These are phyloP conservation scores for Zychaea mexicana DNA, from an alignment of 371 early-diverging fungal genomes.

Conservation along the genomic window DNA sequence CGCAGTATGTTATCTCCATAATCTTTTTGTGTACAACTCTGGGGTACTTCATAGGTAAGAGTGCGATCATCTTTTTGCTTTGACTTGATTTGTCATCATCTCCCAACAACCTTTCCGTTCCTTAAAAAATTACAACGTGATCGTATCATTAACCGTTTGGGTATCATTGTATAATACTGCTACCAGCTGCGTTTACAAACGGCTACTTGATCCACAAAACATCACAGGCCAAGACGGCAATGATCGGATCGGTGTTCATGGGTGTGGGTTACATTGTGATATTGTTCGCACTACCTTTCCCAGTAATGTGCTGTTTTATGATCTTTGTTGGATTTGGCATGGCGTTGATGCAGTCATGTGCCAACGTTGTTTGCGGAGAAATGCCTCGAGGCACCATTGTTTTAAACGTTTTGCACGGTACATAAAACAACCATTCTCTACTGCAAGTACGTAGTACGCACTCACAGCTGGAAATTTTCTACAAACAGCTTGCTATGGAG, in stretches of 20 bases:
- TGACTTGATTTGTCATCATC: not conserved
- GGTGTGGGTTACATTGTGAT: slow-evolving; percentile 11
- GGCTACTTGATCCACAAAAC: slow-evolving; percentile 19
- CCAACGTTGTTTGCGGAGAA: slow-evolving; percentile 24
- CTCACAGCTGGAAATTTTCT: no score
- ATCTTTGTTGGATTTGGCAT: slow-evolving; percentile 23
- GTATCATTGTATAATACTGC: no score
- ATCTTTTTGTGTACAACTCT: slow-evolving; percentile 22
- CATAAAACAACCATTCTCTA: not conserved
- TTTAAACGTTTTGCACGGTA: slow-evolving; percentile 26
- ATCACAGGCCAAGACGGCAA: slow-evolving; percentile 15
- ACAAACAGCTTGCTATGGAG: slow-evolving; percentile 24
- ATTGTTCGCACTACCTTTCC: slow-evolving; percentile 23
- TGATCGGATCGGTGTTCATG: slow-evolving; percentile 16
- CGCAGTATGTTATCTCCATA: slow-evolving; percentile 26
- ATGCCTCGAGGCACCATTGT: slow-evolving; percentile 19
- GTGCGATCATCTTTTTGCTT: not conserved
- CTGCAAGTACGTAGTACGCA: no score
- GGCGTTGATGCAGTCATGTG: slow-evolving; percentile 14
- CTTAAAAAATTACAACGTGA: not conserved
- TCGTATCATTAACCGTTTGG: no score
- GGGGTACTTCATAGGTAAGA: not conserved
- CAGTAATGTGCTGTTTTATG: slow-evolving; percentile 23
- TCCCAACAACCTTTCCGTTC: not conserved
- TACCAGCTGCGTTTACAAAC: slow-evolving; percentile 27